Evolutionary conservation across 371 early-diverging fungal genomes (phyloP), one percentile per base, ranked within the genome.

Genomic region (Syncephalastrum racemosum): DNA sequence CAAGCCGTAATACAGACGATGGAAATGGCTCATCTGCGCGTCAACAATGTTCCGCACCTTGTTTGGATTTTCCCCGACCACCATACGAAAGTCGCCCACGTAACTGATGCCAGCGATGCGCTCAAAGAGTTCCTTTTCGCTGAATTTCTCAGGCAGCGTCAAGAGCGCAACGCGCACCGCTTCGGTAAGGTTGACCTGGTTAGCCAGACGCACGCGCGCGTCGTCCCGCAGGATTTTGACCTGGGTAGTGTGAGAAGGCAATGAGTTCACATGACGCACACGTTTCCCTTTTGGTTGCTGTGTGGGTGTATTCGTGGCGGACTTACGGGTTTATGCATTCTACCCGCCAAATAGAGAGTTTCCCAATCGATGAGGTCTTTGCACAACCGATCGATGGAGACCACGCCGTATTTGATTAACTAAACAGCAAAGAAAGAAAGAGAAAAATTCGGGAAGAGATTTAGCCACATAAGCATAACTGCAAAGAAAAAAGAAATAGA

Each of bases 321-420:
- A 66, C 77, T 56, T 73, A 92, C 91, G 24, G 99, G 99, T 65
- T 98, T 98, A 59, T 97, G 97, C 87, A 97, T 87, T 42, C 99
- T 86, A 7, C 99, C 99, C 1, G 99, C 96, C 15, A 97, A 60
- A 69, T 97, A 97, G 59, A 97, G 76, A 3, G 92, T 90, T 49
- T 94, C 91, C 99, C 99, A 98, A 64, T 94, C 88, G 44, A 90
- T 74, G 54, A 98, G 68, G 64, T 98, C 99, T 60, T 82, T 81
- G 53, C 90, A 84, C 14, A 97, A 74, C 39, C 73, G 74, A 59
- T 94, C 92, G 66, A 96, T 89, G 7, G 94, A 92, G 12, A 96
- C 89, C 8, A 98, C 99, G 8, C 99, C 99, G 66, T 98, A 98
- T 70, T 98, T 98, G 62, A 97, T 81, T 46, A 73, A 65, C 86